Evolutionary conservation across 169 alveolate genomes (phyloP).

Genomic region (Cryptosporidium tyzzeri): DNA sequence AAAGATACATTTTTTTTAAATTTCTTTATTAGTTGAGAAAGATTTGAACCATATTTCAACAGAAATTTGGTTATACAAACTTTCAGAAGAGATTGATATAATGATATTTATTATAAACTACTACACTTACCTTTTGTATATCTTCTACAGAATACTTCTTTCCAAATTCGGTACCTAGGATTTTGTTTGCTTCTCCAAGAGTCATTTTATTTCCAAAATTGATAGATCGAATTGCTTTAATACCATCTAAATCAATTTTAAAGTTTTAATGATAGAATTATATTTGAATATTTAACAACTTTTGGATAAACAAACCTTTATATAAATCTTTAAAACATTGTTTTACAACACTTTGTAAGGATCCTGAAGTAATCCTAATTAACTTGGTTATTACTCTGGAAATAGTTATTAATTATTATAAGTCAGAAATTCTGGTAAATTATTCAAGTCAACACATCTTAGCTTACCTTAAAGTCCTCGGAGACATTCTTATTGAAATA

Average conservation of each 20-base stretch:
- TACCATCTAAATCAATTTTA: constrained; percentile 6
- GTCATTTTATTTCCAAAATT: constrained; percentile 54
- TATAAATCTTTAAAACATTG: constrained; percentile 10
- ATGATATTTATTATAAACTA: not conserved
- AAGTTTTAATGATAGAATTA: too few relatives aligned
- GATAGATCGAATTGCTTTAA: constrained; percentile 2
- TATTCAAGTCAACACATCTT: not conserved
- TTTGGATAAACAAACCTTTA: not conserved
- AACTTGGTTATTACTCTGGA: constrained; percentile 41
- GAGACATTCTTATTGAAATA: not conserved
- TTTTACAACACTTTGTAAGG: constrained; percentile 23
- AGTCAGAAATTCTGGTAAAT: not conserved
- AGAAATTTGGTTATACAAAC: not conserved
- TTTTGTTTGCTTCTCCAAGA: constrained; percentile 57
- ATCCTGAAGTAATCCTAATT: constrained; percentile 9
- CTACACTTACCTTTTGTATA: constrained; percentile 39
- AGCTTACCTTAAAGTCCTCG: constrained; percentile 7
- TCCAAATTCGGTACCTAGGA: constrained; percentile 17
- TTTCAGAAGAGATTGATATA: not conserved
- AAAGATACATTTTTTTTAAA: not conserved
- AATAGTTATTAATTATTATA: not conserved
- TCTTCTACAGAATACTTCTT: constrained; percentile 3
- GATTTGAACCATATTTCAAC: not conserved
- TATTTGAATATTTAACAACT: not conserved
- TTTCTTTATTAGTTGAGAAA: too few relatives aligned